Evolutionary conservation across 805 yeast species (phyloP).

Genomic region (Dipodascus albidus): DNA sequence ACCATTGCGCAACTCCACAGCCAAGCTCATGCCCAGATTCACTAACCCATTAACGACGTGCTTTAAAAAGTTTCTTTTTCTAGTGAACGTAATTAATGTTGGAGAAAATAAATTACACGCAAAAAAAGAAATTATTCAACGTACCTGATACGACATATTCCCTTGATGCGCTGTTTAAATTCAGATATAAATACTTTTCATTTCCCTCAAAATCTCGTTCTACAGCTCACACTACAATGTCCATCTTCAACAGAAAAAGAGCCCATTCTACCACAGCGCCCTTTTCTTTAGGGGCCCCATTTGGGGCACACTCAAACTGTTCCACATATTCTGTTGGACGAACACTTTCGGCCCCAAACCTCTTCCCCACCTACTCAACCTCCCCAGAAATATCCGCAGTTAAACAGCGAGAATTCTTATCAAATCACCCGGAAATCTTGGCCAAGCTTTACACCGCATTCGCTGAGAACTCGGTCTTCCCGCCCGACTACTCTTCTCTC

Average conservation of each 20-base stretch:
- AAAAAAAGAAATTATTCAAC: background rate
- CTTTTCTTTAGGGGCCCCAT: background rate
- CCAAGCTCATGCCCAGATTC: too few species aligned
- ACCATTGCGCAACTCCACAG: too few species aligned
- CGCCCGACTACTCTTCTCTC: constrained; percentile 28
- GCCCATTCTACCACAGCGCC: background rate
- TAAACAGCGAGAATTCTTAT: background rate
- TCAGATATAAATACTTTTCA: background rate
- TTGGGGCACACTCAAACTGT: background rate
- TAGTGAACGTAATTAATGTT: background rate
- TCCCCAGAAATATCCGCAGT: background rate
- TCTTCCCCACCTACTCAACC: background rate
- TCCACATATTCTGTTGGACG: background rate
- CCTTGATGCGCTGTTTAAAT: background rate
- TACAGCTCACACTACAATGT: background rate
- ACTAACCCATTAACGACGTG: too few species aligned
- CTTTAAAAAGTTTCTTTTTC: too few species aligned
- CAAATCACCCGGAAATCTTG: background rate
- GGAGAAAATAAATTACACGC: too few species aligned
- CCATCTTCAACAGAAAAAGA: background rate
- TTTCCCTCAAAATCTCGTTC: background rate
- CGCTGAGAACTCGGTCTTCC: constrained; percentile 10
- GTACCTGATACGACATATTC: background rate
- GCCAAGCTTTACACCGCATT: background rate
- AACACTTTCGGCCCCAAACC: background rate